Base-by-base conservation (phyloP, 2,329 filamentous ascomycete genomes). In the Coccinonectria pachysandricola region DNA sequence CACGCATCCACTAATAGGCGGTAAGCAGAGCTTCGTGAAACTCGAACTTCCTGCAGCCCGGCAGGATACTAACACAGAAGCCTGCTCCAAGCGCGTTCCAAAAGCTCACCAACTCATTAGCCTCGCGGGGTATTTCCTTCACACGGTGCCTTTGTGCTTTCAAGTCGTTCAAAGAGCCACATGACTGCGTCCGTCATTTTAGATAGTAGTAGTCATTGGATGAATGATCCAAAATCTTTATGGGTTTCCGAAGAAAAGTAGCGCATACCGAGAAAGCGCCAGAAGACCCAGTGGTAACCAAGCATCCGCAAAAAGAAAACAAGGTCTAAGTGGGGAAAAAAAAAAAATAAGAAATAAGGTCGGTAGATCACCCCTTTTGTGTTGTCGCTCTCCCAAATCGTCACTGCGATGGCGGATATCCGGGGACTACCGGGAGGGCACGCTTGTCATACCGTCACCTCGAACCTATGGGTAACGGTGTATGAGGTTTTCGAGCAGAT, bases 91-190 rank as follows among this genome's bases (percentile, higher is more conserved):
- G 37, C 43, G 48, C 40, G 39, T 42, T 39, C 34, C 45, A 40
- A 40, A 42, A 52, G 46, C 50, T 52, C 50, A 46, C 49, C 49
- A 51, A 53, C 51, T 48, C 50, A 49, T 44, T 51, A 19, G 50
- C 48, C 47, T 54, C 52, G 44, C 47, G 49, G 52, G 53, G 53
- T 56, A 56, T 56, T 56, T 56, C 53, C 53, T 53, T 56, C 53
- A 51, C 52, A 51, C 49, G 34, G 49, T 53, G 53, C 49, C 51
- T 42, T 50, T 41, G 40, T 47, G 40, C 46, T 45, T 46, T 52
- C 37, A 48, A 45, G 40, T 51, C 45, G 43, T 50, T 46, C n/a
- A n/a, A 49, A 52, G 52, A 53, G 46, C 49, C 47, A 52, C 37
- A 45, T 52, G 43, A 52, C 48, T 49, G 43, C 43, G 40, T 52